These are phyloP conservation scores for Pyrenula aspistea DNA, from an alignment of 495 filamentous ascomycete species.

Conservation along the genomic window DNA sequence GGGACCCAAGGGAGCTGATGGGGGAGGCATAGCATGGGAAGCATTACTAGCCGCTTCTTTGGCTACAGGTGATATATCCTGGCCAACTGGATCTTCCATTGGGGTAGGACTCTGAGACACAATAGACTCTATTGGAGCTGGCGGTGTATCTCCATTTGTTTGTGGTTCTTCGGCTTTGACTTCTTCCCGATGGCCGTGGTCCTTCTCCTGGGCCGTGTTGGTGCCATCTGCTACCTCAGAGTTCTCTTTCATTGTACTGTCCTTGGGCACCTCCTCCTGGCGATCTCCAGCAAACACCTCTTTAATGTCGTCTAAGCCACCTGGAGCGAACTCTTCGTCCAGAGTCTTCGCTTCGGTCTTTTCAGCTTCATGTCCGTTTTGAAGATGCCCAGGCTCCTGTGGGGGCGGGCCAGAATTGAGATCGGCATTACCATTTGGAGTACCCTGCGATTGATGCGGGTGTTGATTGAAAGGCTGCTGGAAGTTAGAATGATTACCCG, in stretches of 20 bases:
- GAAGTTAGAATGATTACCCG: constrained; percentile 21
- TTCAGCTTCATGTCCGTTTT: constrained; percentile 4
- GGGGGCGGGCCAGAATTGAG: constrained; percentile 13
- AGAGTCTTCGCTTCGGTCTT: constrained; percentile 11
- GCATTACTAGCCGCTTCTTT: not conserved
- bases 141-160: not conserved
- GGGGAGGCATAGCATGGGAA: constrained; percentile 11
- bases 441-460: constrained; percentile 20
- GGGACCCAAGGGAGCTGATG: constrained; percentile 13
- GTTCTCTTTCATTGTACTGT: not conserved
- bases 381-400: constrained; percentile 12
- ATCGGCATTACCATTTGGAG: constrained; percentile 10
- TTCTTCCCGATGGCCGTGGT: constrained; percentile 4
- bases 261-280: constrained; percentile 6
- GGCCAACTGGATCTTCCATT: constrained; percentile 26
- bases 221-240: constrained; percentile 9
- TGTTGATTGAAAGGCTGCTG: constrained; percentile 16
- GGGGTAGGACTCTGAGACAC: not conserved
- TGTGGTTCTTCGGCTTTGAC: not conserved
- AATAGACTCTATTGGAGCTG: not conserved
- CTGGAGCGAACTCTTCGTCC: constrained; percentile 18
- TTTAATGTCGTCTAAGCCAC: constrained; percentile 14
- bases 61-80: constrained; percentile 20
- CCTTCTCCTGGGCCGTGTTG: constrained; percentile 1
- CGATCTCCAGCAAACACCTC: constrained; percentile 4